These are phyloP conservation scores for Rutstroemia sp. DNA, from an alignment of 2,329 filamentous ascomycete genomes.

Conservation along the genomic window DNA sequence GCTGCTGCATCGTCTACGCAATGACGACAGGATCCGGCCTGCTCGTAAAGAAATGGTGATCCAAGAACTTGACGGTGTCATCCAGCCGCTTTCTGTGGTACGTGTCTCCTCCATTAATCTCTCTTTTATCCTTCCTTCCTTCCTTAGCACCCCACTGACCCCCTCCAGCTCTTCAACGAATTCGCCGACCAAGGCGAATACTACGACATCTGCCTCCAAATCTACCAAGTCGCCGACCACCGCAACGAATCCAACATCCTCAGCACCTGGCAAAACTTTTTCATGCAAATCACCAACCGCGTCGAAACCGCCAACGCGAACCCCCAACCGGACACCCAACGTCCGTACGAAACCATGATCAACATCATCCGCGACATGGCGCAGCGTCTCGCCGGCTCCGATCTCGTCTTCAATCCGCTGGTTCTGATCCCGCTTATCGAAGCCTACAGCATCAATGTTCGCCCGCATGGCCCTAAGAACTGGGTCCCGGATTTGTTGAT, in stretches of 20 bases:
- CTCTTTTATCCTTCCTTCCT: background rate
- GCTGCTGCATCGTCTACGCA: slow-evolving; percentile 67
- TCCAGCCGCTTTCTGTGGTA: slow-evolving; percentile 70
- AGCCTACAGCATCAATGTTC: slow-evolving; percentile 51
- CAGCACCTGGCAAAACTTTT: slow-evolving; percentile 75
- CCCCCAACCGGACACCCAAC: slow-evolving; percentile 31
- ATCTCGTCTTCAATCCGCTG: slow-evolving; percentile 58
- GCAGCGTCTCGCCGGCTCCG: slow-evolving; percentile 56
- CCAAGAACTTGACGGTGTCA: slow-evolving; percentile 64
- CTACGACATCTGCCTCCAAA: slow-evolving; percentile 86
- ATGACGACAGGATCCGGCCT: slow-evolving; percentile 60
- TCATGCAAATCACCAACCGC: slow-evolving; percentile 57
- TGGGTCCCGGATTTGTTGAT: slow-evolving; percentile 54
- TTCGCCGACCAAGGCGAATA: slow-evolving; percentile 89
- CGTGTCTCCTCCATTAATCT: slow-evolving; percentile 30
- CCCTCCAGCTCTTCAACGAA: slow-evolving; percentile 71
- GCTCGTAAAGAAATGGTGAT: slow-evolving; percentile 59
- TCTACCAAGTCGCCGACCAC: slow-evolving; percentile 88
- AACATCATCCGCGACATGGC: slow-evolving; percentile 57
- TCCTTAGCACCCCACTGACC: slow-evolving; percentile 15
- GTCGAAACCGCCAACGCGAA: slow-evolving; percentile 32
- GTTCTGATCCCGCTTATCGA: slow-evolving; percentile 55
- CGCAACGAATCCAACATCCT: slow-evolving; percentile 79
- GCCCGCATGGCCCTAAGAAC: slow-evolving; percentile 39
- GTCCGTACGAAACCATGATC: slow-evolving; percentile 65